phyloP scores from a whole-genome alignment of 208 protist species.

The Angomonas ambiguus region DNA sequence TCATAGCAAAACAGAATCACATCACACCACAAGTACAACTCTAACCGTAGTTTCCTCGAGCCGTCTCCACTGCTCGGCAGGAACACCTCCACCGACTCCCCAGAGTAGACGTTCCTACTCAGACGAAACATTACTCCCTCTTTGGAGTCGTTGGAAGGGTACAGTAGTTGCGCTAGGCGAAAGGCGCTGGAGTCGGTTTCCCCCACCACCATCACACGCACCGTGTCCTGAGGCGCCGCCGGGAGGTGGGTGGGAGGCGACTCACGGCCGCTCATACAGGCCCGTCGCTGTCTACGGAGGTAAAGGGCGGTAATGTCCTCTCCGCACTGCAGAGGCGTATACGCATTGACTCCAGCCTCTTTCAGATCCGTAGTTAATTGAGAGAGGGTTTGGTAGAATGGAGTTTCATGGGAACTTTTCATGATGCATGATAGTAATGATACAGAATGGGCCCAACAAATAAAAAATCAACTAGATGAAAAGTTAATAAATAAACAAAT shows the following conservation, averaged over 20 bases:
- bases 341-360: neutral
- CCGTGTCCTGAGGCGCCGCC: neutral
- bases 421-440: slow-evolving; percentile 5
- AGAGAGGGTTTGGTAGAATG: slow-evolving; percentile 12
- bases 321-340: neutral
- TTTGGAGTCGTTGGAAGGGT: neutral
- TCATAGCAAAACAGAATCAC: slow-evolving; percentile 37
- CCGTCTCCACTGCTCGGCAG: slow-evolving; percentile 16
- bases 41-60: slow-evolving; percentile 15
- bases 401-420: neutral
- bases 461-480: neutral
- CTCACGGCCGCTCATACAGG: slow-evolving; percentile 17
- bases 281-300: slow-evolving; percentile 31
- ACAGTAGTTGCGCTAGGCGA: neutral
- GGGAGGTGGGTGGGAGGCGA: neutral
- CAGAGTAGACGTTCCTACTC: neutral
- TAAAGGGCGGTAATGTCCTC: slow-evolving; percentile 38
- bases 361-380: slow-evolving; percentile 9
- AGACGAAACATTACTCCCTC: neutral
- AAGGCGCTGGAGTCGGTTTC: neutral
- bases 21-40: slow-evolving; percentile 37
- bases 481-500: neutral
- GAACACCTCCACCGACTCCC: slow-evolving; percentile 12
- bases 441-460: neutral
- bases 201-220: slow-evolving; percentile 23